Base-by-base conservation (phyloP, 2,329 filamentous ascomycete species). In the Tolypocladium amazonense region DNA sequence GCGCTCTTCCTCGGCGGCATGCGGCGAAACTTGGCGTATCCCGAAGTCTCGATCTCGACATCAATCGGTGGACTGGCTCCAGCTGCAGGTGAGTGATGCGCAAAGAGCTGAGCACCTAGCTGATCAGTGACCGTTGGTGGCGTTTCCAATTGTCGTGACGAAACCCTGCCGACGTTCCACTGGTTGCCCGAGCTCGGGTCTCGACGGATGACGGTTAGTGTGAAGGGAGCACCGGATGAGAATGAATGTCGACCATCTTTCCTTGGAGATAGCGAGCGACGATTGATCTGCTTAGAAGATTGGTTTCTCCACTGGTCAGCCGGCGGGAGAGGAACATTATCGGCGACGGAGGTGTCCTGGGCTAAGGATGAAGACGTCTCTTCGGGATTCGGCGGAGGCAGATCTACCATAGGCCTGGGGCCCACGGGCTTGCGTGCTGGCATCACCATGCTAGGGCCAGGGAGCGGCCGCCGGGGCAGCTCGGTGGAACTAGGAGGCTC, bases 131-230 rank as follows among this genome's bases (percentile, higher is more conserved):
- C 64, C 7, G 66, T 68, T 1, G 67, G 65, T 12, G 67, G 65
- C 23, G 58, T 59, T 53, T 81, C 78, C 18, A 77, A 70, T 62
- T 83, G 79, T 61, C 78, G 78, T 0, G 81, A 84, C 2, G 79
- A 80, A 56, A 91, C 80, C 59, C 79, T 85, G 27, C 86, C 89
- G 15, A 92, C 81, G 67, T 92, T 92, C 88, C 88, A 91, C 70
- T 92, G 89, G 59, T 79, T 79, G 9, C 85, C 84, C 11, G 86
- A 83, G 27, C 81, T 78, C 1, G 87, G 87, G 69, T 92, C 87
- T 63, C 88, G 83, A n/a, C 89, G 85, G 66, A 92, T 90, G 18
- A 92, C 72, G 0, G 84, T 87, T 18, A 86, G 73, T 2, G 77
- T 79, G 63, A 84, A 85, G 0, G 81, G 77, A 0, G 73, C 71